Evolutionary conservation across 441 rosid species (phyloP).

Genomic region (Eruca vesicaria): DNA sequence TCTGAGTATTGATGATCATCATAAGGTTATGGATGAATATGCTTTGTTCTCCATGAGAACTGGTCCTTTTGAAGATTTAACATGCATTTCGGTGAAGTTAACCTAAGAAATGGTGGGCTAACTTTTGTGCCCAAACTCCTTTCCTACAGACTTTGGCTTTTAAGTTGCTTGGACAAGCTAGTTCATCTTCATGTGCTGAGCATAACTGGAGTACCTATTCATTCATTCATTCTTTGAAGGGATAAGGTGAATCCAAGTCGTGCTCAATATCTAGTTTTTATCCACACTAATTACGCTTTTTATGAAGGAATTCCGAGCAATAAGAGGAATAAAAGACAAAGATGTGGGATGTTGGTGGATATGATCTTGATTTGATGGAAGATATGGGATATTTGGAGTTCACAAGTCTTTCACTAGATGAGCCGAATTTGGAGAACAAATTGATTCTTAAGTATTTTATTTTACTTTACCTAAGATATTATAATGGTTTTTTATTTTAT

Average conservation of each 20-base stretch:
- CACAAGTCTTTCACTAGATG: not conserved
- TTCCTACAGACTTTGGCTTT: no score
- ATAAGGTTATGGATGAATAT: no score
- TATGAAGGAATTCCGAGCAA: not conserved
- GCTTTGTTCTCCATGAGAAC: no score
- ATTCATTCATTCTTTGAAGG: not conserved
- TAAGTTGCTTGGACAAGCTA: no score
- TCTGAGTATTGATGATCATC: not conserved
- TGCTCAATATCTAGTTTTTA: no score
- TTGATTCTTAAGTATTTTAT: not conserved
- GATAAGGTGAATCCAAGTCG: no score
- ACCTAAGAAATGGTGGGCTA: no score
- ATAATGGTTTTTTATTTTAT: not conserved
- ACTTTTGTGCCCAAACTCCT: no score
- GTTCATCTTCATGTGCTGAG: no score
- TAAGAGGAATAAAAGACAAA: not conserved
- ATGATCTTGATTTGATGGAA: no score
- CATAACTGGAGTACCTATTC: not conserved
- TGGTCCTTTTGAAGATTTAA: no score
- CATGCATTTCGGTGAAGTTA: no score
- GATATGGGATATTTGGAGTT: not conserved
- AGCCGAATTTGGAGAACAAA: not conserved
- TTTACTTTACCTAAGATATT: not conserved
- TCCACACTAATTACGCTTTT: not conserved
- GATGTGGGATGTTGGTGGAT: not conserved